These are phyloP conservation scores for Plantago major DNA, from an alignment of 257 asterid genomes.

Conservation along the genomic window DNA sequence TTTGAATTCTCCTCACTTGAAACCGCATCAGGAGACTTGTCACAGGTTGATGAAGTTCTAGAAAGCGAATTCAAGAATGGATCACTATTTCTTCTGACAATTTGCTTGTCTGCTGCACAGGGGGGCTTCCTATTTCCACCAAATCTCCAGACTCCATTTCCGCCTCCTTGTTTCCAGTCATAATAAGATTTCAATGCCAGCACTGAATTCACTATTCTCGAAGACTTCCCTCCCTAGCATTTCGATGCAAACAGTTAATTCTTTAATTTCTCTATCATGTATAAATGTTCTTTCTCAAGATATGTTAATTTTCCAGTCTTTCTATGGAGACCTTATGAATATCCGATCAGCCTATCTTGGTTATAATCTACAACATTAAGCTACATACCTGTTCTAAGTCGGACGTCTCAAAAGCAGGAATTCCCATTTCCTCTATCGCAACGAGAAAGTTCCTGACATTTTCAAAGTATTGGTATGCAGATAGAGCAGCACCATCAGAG, in stretches of 20 bases:
- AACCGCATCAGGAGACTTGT: conserved; percentile 39
- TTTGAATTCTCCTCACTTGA: conserved; percentile 27
- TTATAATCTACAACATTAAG: no score
- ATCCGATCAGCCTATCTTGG: no score
- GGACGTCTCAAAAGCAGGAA: conserved; percentile 83
- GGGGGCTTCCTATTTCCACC: conserved; percentile 54
- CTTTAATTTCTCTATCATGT: background rate
- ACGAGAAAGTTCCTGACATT: conserved; percentile 79
- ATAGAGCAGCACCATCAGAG: conserved; percentile 84
- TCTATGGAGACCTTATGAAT: no score
- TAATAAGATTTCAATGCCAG: conserved; percentile 69
- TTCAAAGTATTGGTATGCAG: conserved; percentile 81
- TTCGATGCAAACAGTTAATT: conserved; percentile 15
- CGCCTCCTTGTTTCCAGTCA: conserved; percentile 82
- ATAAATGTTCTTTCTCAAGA: no score
- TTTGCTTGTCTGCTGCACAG: conserved; percentile 45
- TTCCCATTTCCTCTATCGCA: conserved; percentile 65
- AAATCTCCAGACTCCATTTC: conserved; percentile 54
- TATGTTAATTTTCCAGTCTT: no score
- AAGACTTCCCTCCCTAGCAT: conserved; percentile 76
- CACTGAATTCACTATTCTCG: conserved; percentile 69
- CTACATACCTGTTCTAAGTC: conserved; percentile 66
- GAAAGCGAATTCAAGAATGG: conserved; percentile 48
- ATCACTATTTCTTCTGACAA: conserved; percentile 46
- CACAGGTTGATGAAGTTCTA: conserved; percentile 43